Conservation (phyloP, 139 green algal genomes). For the Picochlorum sp. region DNA sequence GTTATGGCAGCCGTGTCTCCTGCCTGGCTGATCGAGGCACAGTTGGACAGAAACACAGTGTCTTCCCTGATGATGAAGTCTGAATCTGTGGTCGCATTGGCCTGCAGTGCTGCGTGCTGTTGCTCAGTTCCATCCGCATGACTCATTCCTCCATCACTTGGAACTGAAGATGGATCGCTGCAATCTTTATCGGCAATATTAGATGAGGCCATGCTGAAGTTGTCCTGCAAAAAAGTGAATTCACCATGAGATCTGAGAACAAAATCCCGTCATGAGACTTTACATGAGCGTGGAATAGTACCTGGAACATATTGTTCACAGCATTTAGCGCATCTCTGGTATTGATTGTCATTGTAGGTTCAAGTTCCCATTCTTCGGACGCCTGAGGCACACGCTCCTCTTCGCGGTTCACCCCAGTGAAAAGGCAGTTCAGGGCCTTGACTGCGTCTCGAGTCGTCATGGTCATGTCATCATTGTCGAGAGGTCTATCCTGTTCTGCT, state of each 20-base stretch:
- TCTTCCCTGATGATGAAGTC: conserved; percentile 6
- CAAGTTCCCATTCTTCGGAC: background rate
- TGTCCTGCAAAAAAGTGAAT: no score
- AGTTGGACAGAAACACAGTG: background rate
- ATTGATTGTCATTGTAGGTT: conserved; percentile 53
- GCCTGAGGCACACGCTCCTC: conserved; percentile 23
- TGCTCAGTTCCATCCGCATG: no score
- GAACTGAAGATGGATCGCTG: background rate
- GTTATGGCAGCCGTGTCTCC: no score
- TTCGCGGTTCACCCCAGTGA: conserved; percentile 11
- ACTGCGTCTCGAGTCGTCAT: conserved; percentile 49
- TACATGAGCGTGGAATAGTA: no score
- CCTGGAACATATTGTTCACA: conserved; percentile 41
- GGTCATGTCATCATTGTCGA: conserved; percentile 25
- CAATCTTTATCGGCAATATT: no score
- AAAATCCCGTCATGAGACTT: no score
- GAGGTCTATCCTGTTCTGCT: background rate
- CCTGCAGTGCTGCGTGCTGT: no score
- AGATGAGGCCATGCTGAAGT: no score
- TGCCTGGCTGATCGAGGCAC: background rate
- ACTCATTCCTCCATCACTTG: background rate
- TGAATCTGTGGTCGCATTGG: background rate
- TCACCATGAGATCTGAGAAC: no score
- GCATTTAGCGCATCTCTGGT: conserved; percentile 45
- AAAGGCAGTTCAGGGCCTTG: conserved; percentile 49